These are phyloP conservation scores for Dendrostoma leiphaemia DNA, from an alignment of 2,329 filamentous ascomycete genomes.

Conservation along the genomic window DNA sequence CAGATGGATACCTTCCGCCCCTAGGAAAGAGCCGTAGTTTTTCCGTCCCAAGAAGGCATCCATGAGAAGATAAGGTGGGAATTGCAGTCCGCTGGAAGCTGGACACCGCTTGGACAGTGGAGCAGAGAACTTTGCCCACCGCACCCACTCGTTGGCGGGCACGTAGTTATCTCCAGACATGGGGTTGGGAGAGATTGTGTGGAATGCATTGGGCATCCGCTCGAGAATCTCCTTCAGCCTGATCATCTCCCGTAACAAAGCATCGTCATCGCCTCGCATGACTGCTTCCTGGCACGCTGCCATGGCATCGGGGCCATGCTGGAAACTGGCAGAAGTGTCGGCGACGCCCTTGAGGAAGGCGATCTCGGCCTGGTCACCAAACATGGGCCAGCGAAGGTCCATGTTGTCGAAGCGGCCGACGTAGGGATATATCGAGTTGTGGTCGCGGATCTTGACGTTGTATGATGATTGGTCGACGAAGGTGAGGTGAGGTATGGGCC, in stretches of 20 bases:
- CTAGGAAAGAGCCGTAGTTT: slow-evolving; percentile 51
- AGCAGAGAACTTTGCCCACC: slow-evolving; percentile 50
- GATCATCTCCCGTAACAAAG: slow-evolving; percentile 48
- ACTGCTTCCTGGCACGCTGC: slow-evolving; percentile 53
- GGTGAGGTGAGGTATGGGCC: slow-evolving; percentile 50
- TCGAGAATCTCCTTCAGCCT: slow-evolving; percentile 52
- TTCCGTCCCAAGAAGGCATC: slow-evolving; percentile 53
- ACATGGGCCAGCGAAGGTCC: slow-evolving; percentile 53
- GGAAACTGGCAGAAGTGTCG: slow-evolving; percentile 41
- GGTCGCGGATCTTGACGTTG: slow-evolving; percentile 49
- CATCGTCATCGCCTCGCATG: slow-evolving; percentile 51
- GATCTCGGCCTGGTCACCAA: slow-evolving; percentile 49
- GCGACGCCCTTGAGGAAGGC: slow-evolving; percentile 50
- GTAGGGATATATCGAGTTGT: slow-evolving; percentile 48
- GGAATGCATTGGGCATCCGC: slow-evolving; percentile 52
- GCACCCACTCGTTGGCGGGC: slow-evolving; percentile 46
- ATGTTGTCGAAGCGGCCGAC: slow-evolving; percentile 51
- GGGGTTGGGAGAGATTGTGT: slow-evolving; percentile 52
- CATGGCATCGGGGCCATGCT: slow-evolving; percentile 50
- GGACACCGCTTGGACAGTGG: slow-evolving; percentile 49
- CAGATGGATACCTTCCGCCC: slow-evolving; percentile 49
- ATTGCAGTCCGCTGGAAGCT: slow-evolving; percentile 50
- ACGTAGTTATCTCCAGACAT: slow-evolving; percentile 51
- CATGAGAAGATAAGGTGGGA: slow-evolving; percentile 53
- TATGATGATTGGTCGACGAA: slow-evolving; percentile 54